Conservation (phyloP, 371 early-diverging fungal genomes). For the Rhizopus arrhizus region DNA sequence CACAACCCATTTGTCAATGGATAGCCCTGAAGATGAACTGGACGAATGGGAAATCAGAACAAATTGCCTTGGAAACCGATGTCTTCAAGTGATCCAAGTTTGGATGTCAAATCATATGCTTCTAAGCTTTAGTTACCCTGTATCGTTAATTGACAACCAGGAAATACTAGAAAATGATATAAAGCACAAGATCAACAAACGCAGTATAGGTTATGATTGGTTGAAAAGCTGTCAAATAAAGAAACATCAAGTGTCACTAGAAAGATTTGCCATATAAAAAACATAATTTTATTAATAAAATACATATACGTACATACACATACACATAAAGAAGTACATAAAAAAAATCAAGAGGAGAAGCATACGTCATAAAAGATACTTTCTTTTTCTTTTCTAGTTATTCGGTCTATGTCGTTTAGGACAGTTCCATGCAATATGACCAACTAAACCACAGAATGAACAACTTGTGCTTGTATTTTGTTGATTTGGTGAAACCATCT, state of each 20-base stretch:
- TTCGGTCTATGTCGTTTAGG: constrained; percentile 50
- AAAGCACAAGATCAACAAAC: constrained; percentile 16
- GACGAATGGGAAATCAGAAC: constrained; percentile 44
- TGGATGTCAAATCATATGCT: constrained; percentile 24
- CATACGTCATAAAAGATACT: neutral
- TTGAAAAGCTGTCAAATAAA: constrained; percentile 6
- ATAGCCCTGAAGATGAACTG: constrained; percentile 27
- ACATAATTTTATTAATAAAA: constrained; percentile 5
- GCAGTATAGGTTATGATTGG: constrained; percentile 11
- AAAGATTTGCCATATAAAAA: constrained; percentile 27
- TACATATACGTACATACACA: neutral
- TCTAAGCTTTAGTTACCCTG: constrained; percentile 42
- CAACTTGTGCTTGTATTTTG: constrained; percentile 25
- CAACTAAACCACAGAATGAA: constrained; percentile 39
- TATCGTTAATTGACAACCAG: neutral
- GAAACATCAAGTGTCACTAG: constrained; percentile 18
- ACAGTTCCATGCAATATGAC: constrained; percentile 51
- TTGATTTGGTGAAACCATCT: constrained; percentile 1
- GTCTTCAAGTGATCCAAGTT: constrained; percentile 28
- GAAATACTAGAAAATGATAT: constrained; percentile 10
- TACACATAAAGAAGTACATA: neutral
- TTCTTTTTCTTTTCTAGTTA: constrained; percentile 7
- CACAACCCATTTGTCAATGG: constrained; percentile 26
- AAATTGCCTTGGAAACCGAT: constrained; percentile 40
- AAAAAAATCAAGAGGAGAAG: too few species aligned